These are phyloP conservation scores for Pyrenochaeta sp. DNA, from an alignment of 2,329 filamentous ascomycete genomes.

Conservation along the genomic window DNA sequence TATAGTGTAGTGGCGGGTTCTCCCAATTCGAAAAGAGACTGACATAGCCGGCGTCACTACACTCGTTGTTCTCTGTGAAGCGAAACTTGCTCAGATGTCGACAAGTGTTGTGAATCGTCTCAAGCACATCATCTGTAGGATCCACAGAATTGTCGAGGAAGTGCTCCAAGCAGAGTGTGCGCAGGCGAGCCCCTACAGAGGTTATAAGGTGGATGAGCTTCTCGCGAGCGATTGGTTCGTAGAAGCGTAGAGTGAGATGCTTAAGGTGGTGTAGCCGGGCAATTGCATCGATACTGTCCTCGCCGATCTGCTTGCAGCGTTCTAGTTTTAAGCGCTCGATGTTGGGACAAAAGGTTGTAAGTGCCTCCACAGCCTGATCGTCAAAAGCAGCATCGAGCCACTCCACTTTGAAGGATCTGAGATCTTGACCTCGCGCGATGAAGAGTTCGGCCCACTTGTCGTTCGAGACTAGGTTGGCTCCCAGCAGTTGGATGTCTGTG, in stretches of 20 bases:
- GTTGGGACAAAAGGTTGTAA: constrained; percentile 71
- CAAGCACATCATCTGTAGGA: constrained; percentile 62
- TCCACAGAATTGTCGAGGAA: constrained; percentile 73
- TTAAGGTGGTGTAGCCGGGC: constrained; percentile 69
- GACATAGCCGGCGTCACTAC: constrained; percentile 78
- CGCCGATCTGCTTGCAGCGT: constrained; percentile 78
- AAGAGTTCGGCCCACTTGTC: constrained; percentile 78
- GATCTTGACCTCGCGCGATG: constrained; percentile 66
- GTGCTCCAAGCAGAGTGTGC: constrained; percentile 78
- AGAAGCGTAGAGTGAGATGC: constrained; percentile 77
- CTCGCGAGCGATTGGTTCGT: constrained; percentile 64
- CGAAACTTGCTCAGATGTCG: constrained; percentile 76
- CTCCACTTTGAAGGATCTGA: constrained; percentile 78
- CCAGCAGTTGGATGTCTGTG: constrained; percentile 79
- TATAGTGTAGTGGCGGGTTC: constrained; percentile 73
- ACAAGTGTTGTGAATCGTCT: constrained; percentile 75
- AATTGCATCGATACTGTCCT: constrained; percentile 71
- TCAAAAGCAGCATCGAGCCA: constrained; percentile 85
- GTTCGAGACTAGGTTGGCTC: constrained; percentile 83
- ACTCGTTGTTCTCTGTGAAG: constrained; percentile 77
- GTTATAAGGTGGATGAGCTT: constrained; percentile 69
- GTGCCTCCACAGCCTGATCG: constrained; percentile 70
- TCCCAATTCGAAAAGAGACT: constrained; percentile 78
- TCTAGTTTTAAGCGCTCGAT: constrained; percentile 80
- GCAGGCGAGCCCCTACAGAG: constrained; percentile 70